These are phyloP conservation scores for Gillenia trifoliata DNA, from an alignment of 306 rosid genomes.

Conservation along the genomic window DNA sequence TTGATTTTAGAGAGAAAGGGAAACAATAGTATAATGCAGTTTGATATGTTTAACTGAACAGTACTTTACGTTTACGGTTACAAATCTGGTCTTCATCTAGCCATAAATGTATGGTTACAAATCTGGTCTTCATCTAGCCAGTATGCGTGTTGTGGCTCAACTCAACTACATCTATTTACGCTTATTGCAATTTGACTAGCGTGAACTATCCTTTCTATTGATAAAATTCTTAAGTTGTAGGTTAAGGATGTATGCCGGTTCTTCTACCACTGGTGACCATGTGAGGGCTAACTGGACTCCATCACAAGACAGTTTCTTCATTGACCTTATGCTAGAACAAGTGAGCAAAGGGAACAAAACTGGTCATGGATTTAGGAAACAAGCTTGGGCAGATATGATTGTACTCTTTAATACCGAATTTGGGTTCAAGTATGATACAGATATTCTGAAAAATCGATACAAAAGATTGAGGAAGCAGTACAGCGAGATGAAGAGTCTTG, in stretches of 20 bases:
- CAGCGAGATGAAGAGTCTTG: constrained; percentile 42
- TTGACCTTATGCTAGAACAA: constrained; percentile 43
- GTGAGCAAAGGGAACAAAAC: constrained; percentile 46
- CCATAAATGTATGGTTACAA: neutral
- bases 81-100: neutral
- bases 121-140: neutral
- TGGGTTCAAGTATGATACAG: constrained; percentile 43
- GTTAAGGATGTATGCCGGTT: constrained; percentile 38
- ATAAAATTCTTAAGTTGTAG: constrained; percentile 19
- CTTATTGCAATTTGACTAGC: neutral
- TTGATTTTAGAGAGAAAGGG: too few species aligned
- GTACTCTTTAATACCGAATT: constrained; percentile 43
- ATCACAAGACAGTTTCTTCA: constrained; percentile 47
- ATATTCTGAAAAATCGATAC: constrained; percentile 46
- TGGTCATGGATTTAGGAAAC: constrained; percentile 34
- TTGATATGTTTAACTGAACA: too few species aligned
- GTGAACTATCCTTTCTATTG: neutral
- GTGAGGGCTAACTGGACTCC: constrained; percentile 57
- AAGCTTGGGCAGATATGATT: constrained; percentile 49
- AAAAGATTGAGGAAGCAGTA: constrained; percentile 59
- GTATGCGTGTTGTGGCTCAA: neutral
- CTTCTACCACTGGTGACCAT: constrained; percentile 18
- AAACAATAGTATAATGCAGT: neutral
- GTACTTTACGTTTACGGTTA: too few species aligned
- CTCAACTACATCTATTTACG: neutral